phyloP scores from a whole-genome alignment of 257 asterid genomes.

The Paraleonurus japonicus region DNA sequence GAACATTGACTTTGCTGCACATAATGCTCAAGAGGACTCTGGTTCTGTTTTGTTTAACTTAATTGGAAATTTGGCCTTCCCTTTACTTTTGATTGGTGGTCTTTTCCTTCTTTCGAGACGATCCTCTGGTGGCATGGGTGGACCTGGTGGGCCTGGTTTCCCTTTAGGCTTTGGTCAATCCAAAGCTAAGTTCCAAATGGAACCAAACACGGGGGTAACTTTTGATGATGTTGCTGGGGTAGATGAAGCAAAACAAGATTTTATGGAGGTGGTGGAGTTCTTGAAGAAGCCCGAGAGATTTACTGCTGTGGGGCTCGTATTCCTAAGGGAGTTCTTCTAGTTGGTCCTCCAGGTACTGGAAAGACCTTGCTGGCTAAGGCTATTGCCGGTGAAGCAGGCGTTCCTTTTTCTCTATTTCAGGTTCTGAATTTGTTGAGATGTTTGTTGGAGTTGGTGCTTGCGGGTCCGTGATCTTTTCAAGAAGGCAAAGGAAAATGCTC shows the following conservation, averaged over 20 bases:
- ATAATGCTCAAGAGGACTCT: slow-evolving; percentile 90
- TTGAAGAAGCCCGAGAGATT: slow-evolving; percentile 97
- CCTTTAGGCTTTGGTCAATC: slow-evolving; percentile 83
- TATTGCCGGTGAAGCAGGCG: slow-evolving; percentile 99
- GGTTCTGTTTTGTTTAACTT: slow-evolving; percentile 80
- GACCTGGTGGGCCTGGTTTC: slow-evolving; percentile 97
- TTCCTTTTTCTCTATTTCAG: slow-evolving; percentile 96
- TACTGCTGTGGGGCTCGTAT: slow-evolving; percentile 98
- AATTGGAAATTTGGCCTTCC: slow-evolving; percentile 90
- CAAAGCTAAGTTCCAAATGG: slow-evolving; percentile 98
- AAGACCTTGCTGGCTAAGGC: slow-evolving; percentile 97
- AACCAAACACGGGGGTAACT: slow-evolving; percentile 95
- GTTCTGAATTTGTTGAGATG: slow-evolving; percentile 99
- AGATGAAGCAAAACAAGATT: slow-evolving; percentile 98
- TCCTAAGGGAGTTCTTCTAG: slow-evolving; percentile 97
- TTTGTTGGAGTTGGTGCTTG: slow-evolving; percentile 98
- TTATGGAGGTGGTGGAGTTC: slow-evolving; percentile 97
- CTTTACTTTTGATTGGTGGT: slow-evolving; percentile 85
- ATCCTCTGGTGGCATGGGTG: slow-evolving; percentile 96
- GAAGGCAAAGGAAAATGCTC: slow-evolving; percentile 99
- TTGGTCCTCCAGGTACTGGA: slow-evolving; percentile 99
- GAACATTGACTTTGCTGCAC: slow-evolving; percentile 94
- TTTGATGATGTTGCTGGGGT: slow-evolving; percentile 98
- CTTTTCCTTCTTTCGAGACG: slow-evolving; percentile 92
- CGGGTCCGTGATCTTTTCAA: slow-evolving; percentile 96